Base-by-base conservation (phyloP, 345 rosid species). In the Rhodomyrtus tomentosa region DNA sequence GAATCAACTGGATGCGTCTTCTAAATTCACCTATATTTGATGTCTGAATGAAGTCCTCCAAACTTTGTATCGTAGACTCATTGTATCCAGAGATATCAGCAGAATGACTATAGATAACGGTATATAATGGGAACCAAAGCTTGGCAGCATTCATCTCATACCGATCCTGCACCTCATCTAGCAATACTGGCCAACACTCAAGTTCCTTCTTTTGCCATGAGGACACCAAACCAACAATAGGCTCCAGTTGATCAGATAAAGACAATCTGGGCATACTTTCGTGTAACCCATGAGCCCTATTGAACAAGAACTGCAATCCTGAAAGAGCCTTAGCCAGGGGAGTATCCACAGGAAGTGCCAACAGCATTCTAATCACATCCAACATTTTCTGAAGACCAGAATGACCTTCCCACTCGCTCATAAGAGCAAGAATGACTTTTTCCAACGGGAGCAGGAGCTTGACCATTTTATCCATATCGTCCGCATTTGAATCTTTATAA, bases 41-140 rank as follows among this genome's bases (percentile, higher is more conserved):
- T 82, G 95, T 94, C 89, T 90, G 94, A 82, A 97, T 89, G 85
- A 97, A 95, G 89, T 93, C 98, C 88, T 91, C 91, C 93, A 97
- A 92, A 91, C 99, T 97, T 88, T 91, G 90, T 59, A 92, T 91
- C 27, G 91, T 90, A 83, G 93, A 93, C 85, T 90, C 92, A 80
- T 86, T 88, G 87, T 90, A 88, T 84, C 79, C 90, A 53, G 88
- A 87, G 89, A 85, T 36, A 87, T 91, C 91, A 85, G 83, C 87
- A 79, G 92, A 84, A 85, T 89, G 87, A 74, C 86, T 83, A 83
- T 85, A 89, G 87, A 97, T 93, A 92, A 97, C 91, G 18, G 95
- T 93, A 90, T 85, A 94, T 84, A 97, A 91, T 79, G 98, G 98
- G 91, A 97, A 95, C 99, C 99, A 97, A 84, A 97, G 90, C 99